These are phyloP conservation scores for Gnomoniopsis smithogilvyi DNA, from an alignment of 2,329 filamentous ascomycete genomes.

Conservation along the genomic window DNA sequence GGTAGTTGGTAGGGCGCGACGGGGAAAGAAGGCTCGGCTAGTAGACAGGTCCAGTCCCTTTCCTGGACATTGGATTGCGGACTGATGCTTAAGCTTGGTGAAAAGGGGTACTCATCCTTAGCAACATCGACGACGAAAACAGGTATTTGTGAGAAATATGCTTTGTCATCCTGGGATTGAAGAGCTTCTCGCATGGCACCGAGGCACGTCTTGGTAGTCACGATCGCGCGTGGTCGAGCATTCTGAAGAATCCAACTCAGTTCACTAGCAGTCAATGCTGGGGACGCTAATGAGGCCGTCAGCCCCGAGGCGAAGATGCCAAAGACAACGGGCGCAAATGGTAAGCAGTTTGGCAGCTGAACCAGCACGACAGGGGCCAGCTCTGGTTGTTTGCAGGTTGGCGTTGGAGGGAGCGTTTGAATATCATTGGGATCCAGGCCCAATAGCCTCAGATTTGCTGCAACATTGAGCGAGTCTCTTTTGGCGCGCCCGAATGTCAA, in stretches of 20 bases:
- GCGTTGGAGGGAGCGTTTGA: conserved; percentile 34
- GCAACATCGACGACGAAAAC: conserved; percentile 51
- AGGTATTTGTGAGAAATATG: conserved; percentile 45
- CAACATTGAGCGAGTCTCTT: conserved; percentile 33
- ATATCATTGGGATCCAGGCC: conserved; percentile 33
- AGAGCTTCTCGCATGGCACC: conserved; percentile 32
- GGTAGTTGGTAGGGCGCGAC: conserved; percentile 30
- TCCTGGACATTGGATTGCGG: conserved; percentile 28
- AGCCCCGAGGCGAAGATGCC: conserved; percentile 37
- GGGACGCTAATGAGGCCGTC: conserved; percentile 37
- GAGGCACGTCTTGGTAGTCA: conserved; percentile 32
- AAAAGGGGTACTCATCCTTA: conserved; percentile 31
- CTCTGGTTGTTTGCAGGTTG: conserved; percentile 35
- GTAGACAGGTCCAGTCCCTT: conserved; percentile 59
- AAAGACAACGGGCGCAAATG: conserved; percentile 33
- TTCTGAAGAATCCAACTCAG: conserved; percentile 40
- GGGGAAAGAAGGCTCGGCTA: conserved; percentile 47
- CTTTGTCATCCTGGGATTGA: conserved; percentile 28
- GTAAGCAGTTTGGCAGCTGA: conserved; percentile 39
- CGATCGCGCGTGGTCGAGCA: conserved; percentile 33
- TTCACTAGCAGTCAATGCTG: conserved; percentile 36
- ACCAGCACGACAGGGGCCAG: conserved; percentile 39
- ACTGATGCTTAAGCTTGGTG: not conserved
- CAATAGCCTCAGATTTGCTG: conserved; percentile 32
- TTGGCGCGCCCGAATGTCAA: conserved; percentile 33